These are phyloP conservation scores for Aureobasidium sp. DNA, from an alignment of 2,329 filamentous ascomycete genomes.

Conservation along the genomic window DNA sequence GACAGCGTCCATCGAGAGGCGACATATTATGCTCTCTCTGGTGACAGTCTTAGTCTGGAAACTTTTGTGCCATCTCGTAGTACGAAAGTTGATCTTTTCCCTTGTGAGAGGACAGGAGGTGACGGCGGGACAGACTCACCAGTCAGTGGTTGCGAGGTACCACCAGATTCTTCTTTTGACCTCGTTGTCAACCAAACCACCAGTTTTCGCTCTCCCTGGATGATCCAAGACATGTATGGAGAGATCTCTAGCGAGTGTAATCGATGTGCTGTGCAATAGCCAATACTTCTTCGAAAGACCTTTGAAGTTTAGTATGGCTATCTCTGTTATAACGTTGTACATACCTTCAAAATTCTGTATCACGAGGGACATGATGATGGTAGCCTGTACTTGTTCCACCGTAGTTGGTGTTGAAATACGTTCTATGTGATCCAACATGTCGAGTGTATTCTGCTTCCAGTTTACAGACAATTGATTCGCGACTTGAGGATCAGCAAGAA, in stretches of 20 bases:
- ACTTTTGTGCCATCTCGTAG: too few species aligned
- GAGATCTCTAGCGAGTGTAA: constrained; percentile 20
- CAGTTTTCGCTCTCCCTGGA: constrained; percentile 2
- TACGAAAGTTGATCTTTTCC: too few species aligned
- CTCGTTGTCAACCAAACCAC: constrained; percentile 20
- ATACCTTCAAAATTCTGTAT: constrained; percentile 25
- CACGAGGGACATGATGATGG: constrained; percentile 23
- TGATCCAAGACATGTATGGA: constrained; percentile 21
- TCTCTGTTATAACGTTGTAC: constrained; percentile 15
- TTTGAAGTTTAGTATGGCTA: background rate
- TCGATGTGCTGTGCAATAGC: constrained; percentile 19
- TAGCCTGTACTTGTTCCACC: constrained; percentile 23
- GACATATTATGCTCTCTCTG: too few species aligned
- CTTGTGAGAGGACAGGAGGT: too few species aligned
- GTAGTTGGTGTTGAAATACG: constrained; percentile 8
- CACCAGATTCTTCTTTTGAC: constrained; percentile 24
- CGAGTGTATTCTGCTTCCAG: constrained; percentile 16
- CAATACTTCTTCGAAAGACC: constrained; percentile 8
- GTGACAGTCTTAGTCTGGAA: too few species aligned
- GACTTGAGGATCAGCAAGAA: constrained; percentile 6
- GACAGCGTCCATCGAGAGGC: too few species aligned
- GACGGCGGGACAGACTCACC: constrained; percentile 13
- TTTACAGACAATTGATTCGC: constrained; percentile 10
- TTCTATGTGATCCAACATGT: constrained; percentile 14
- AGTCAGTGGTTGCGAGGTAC: constrained; percentile 23